Base-by-base conservation (phyloP, 2,329 filamentous ascomycete genomes). In the Neoascochyta sp. region DNA sequence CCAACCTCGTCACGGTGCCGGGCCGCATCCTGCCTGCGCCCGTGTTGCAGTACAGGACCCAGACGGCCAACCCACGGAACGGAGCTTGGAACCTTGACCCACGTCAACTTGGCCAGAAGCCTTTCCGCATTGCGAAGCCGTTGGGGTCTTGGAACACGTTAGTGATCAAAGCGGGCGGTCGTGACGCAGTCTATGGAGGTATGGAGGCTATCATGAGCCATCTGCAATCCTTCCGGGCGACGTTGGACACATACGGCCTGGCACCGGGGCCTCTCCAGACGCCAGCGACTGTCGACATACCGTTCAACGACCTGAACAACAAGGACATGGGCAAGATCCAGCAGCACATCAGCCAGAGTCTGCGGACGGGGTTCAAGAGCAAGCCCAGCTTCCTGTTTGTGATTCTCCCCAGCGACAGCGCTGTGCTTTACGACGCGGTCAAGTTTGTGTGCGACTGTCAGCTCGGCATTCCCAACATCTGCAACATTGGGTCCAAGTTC, bases 21-120 rank as follows among this genome's bases (percentile, higher is more conserved):
- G 89, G 78, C 1, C 79, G 88, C 5, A 74, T 90, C 22, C 70
- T 94, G 0, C 22, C 49, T 0, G 52, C 76, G 0, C 87, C 87
- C 0, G 49, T 43, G 0, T 63, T 94, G 16, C 56, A 64, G 2
- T 95, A 94, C 50, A 39, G 54, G 12, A 40, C 22, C 10, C 41
- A 31, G 10, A 34, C 45, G 28, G 35, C 71, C 5, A 52, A 28
- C 1, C 63, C 74, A 0, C 40, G 32, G 1, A 62, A 65, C n/a
- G 84, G 81, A 0, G 70, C 71, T 1, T 92, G 85, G 86, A 87
- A 88, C 47, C 75, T 90, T 68, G 47, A 54, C 16, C 20, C 35
- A 3, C 16, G 32, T 5, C n/a, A 25, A 6, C 35, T 57, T 9
- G 52, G 53, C 2, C 7, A 40, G 7, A 44, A 50, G 9, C 58